Evolutionary conservation across 306 rosid genomes (phyloP).

Genomic region (Rosa rugosa): DNA sequence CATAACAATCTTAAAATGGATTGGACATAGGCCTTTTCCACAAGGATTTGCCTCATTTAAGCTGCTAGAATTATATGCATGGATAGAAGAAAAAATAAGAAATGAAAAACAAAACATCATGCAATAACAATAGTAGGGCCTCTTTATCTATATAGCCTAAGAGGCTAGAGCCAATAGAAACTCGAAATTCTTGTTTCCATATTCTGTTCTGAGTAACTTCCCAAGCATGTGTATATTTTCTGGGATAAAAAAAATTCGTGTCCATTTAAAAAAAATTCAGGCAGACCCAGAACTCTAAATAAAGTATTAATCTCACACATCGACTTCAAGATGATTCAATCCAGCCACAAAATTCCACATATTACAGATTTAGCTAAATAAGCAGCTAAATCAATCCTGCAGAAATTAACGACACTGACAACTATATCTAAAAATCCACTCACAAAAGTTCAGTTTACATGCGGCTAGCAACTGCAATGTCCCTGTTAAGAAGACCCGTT

Average conservation of each 20-base stretch:
- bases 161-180: background rate
- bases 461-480: slow-evolving; percentile 9
- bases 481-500: slow-evolving; percentile 66
- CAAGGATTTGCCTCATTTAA: background rate
- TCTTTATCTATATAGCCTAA: background rate
- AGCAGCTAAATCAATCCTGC: slow-evolving; percentile 52
- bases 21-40: too few relatives aligned
- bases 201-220: background rate
- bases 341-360: slow-evolving; percentile 47
- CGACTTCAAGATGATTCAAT: slow-evolving; percentile 32
- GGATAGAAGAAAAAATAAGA: background rate
- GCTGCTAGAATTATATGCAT: background rate
- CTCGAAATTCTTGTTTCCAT: slow-evolving; percentile 1
- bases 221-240: slow-evolving; percentile 14
- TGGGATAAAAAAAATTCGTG: slow-evolving; percentile 13
- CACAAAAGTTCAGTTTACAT: slow-evolving; percentile 31
- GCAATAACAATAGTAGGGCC: background rate
- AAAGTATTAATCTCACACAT: slow-evolving; percentile 36
- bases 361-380: slow-evolving; percentile 42
- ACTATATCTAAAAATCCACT: slow-evolving; percentile 30
- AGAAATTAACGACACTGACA: slow-evolving; percentile 24
- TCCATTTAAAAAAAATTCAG: slow-evolving; percentile 30
- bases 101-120: background rate
- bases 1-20: too few relatives aligned
- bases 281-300: slow-evolving; percentile 50